Evolutionary conservation across 23 red algal species (phyloP), one percentile per base, ranked within the genome.

Genomic region (Rhodosorus marinus): DNA sequence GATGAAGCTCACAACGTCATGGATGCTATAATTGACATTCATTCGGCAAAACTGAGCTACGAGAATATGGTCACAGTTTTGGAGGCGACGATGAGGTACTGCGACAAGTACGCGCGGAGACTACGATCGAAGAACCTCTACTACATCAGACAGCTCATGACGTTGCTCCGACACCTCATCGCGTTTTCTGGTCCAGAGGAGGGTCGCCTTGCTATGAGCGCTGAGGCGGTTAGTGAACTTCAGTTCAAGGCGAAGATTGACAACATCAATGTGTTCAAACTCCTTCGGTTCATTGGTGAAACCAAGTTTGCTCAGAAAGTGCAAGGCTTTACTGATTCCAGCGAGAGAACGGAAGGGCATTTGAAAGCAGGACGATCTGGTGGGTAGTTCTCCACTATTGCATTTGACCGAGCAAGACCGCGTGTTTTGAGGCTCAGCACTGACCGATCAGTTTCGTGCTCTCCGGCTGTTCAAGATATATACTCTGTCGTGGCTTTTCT

Each of bases 1-100:
- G 90, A 98, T 35, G 90, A 98, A 55, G 90, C 76, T 22, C 90
- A 98, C 47, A 84, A 98, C 49, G 55, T 98, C 20, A 53, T 64
- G 15, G 76, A 64, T 23, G 81, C 90, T n/a, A 38, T 98, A 33
- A 75, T 57, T 27, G 78, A 75, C 0, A 69, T 85, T 50, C 56
- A 81, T 55, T 34, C 73, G 5, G 58, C 33, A 6, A 20, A 53
- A 51, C 49, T 86, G 15, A 59, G 64, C 8, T 11, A 11, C 17
- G 38, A 43, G 11, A 11, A 43, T 11, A 43, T 43, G 11, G 17
- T 11, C 17, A 43, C 38, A 17, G 38, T 43, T 17, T 17, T 11
- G 38, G 17, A 43, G 17, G 74, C 66, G n/a, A 26, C 82, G 31
- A 29, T 43, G 29, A 52, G 49, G 0, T 93, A 93, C 55, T 52